Conservation (phyloP, 768 basidiomycete genomes). For the Suillus subaureus region DNA sequence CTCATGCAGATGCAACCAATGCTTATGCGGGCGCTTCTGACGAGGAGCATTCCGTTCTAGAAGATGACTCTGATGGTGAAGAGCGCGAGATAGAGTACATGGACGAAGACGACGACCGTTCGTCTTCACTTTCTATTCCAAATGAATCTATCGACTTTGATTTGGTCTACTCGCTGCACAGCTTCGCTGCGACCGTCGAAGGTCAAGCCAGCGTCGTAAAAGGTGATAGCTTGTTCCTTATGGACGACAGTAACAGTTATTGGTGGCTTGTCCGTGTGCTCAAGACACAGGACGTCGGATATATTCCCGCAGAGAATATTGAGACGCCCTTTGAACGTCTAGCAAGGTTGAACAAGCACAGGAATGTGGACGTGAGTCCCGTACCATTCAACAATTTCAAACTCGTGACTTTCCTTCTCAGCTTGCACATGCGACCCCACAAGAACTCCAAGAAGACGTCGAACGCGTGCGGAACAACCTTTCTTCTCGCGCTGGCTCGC, state of each 20-base stretch:
- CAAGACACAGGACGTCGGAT: constrained; percentile 98
- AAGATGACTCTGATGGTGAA: constrained; percentile 81
- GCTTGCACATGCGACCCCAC: constrained; percentile 37
- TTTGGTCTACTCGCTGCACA: constrained; percentile 91
- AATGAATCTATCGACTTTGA: constrained; percentile 94
- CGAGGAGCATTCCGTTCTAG: constrained; percentile 80
- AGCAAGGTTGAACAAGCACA: constrained; percentile 93
- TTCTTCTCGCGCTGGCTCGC: constrained; percentile 49
- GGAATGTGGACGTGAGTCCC: constrained; percentile 88
- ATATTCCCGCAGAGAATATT: constrained; percentile 99
- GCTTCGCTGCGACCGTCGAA: constrained; percentile 96
- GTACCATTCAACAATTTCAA: neutral
- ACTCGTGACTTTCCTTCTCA: constrained; percentile 10
- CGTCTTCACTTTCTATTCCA: constrained; percentile 83
- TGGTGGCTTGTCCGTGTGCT: constrained; percentile 99
- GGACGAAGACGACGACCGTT: constrained; percentile 77
- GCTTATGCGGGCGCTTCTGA: constrained; percentile 52
- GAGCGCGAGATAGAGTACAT: constrained; percentile 66
- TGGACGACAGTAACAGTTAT: constrained; percentile 99
- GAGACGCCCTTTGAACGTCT: constrained; percentile 97
- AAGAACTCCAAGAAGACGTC: constrained; percentile 60
- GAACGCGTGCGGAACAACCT: constrained; percentile 58
- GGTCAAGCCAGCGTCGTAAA: constrained; percentile 99
- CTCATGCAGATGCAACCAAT: constrained; percentile 49
- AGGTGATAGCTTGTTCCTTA: constrained; percentile 92